These are phyloP conservation scores for Blastocystis sp. DNA, from an alignment of 352 stramenopile species.

Conservation along the genomic window DNA sequence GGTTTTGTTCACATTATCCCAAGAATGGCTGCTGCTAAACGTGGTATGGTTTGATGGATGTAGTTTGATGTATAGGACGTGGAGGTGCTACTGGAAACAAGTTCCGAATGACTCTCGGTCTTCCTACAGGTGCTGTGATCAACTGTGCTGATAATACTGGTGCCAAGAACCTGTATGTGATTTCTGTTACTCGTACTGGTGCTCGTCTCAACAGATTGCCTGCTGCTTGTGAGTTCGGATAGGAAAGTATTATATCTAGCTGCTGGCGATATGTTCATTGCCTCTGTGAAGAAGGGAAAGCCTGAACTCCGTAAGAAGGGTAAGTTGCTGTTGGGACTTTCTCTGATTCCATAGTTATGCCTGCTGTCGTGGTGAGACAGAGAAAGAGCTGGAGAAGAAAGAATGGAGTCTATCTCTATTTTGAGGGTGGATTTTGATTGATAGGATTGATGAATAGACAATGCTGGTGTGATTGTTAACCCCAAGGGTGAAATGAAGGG, in stretches of 20 bases:
- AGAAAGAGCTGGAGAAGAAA: slow-evolving; percentile 97
- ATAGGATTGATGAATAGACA: slow-evolving; percentile 70
- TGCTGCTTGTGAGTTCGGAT: slow-evolving; percentile 75
- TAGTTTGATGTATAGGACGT: slow-evolving; percentile 72
- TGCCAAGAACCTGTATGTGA: slow-evolving; percentile 99
- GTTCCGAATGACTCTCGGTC: slow-evolving; percentile 96
- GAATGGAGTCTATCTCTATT: slow-evolving; percentile 99
- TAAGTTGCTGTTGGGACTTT: slow-evolving; percentile 25
- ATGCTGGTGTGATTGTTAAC: slow-evolving; percentile 99
- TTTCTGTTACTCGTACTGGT: slow-evolving; percentile 97
- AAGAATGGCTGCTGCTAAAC: slow-evolving; percentile 50
- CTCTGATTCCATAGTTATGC: slow-evolving; percentile 78
- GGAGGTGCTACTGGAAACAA: slow-evolving; percentile 93
- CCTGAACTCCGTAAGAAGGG: slow-evolving; percentile 98
- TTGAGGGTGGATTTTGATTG: slow-evolving; percentile 75
- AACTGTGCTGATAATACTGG: slow-evolving; percentile 99
- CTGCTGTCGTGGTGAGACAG: slow-evolving; percentile 95
- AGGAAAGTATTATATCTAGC: slow-evolving; percentile 14
- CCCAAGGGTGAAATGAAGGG: slow-evolving; percentile 99
- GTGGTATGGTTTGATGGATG: neutral
- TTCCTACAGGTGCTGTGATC: slow-evolving; percentile 92
- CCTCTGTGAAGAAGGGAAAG: slow-evolving; percentile 99
- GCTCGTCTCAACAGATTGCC: slow-evolving; percentile 96
- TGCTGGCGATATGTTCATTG: slow-evolving; percentile 99
- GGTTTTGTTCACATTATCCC: neutral